A percentile compares a stretch with the other conserved stretches of the same genome.
These are phyloP conservation scores for Phytophthora uliginosa DNA, from an alignment of 352 stramenopile genomes.

Conservation along the genomic window DNA sequence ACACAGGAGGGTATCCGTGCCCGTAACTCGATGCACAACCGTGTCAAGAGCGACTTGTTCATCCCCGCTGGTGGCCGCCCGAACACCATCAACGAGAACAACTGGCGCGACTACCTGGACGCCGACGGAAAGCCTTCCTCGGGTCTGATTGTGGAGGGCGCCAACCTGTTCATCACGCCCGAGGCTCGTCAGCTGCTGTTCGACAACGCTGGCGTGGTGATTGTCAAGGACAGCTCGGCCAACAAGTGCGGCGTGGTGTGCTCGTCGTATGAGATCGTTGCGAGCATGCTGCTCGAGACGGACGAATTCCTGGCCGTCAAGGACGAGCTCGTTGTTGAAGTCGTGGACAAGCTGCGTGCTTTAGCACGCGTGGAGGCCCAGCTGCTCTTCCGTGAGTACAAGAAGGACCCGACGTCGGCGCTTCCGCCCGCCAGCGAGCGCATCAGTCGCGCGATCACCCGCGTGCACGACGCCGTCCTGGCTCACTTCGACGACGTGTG, in stretches of 20 bases:
- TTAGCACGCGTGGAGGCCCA: slow-evolving; percentile 96
- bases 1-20: slow-evolving; percentile 88
- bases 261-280: slow-evolving; percentile 89
- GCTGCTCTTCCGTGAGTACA: slow-evolving; percentile 98
- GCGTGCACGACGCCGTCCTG: slow-evolving; percentile 95
- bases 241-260: slow-evolving; percentile 92
- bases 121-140: slow-evolving; percentile 80
- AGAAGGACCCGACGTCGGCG: slow-evolving; percentile 83
- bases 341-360: slow-evolving; percentile 95
- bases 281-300: slow-evolving; percentile 97
- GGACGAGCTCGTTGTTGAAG: slow-evolving; percentile 93
- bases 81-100: slow-evolving; percentile 91
- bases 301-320: slow-evolving; percentile 98
- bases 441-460: slow-evolving; percentile 97
- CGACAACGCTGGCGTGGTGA: slow-evolving; percentile 96
- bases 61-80: slow-evolving; percentile 84
- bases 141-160: slow-evolving; percentile 87
- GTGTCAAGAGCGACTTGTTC: slow-evolving; percentile 90
- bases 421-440: slow-evolving; percentile 95
- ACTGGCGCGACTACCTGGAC: slow-evolving; percentile 80
- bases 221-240: slow-evolving; percentile 98
- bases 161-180: slow-evolving; percentile 89
- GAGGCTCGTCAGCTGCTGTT: slow-evolving; percentile 93
- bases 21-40: slow-evolving; percentile 99
- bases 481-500: slow-evolving; percentile 94